Conservation (phyloP, 2,329 filamentous ascomycete species). For the Neodidymelliopsis sp. region DNA sequence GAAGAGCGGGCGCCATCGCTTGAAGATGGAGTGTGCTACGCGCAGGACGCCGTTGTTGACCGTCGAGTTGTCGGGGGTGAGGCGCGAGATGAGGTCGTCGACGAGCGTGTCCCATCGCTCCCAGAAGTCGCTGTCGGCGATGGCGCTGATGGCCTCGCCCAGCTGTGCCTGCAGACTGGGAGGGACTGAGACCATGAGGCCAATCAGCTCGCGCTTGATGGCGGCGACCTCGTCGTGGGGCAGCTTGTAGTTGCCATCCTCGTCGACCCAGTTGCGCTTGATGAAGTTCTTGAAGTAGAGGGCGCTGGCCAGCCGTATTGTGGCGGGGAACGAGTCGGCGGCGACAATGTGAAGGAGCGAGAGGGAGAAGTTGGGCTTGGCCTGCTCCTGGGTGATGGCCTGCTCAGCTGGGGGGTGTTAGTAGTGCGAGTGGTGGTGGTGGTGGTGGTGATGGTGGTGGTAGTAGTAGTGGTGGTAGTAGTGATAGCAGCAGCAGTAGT, state of each 20-base stretch:
- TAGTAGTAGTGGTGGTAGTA: neutral
- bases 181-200: conserved; percentile 93
- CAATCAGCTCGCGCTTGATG: conserved; percentile 95
- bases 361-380: conserved; percentile 86
- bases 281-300: conserved; percentile 99
- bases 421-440: conserved; percentile 6
- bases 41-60: conserved; percentile 94
- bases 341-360: conserved; percentile 87
- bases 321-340: conserved; percentile 72
- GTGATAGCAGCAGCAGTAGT: no score
- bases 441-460: conserved; percentile 1
- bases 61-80: conserved; percentile 81
- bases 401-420: conserved; percentile 71
- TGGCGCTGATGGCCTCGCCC: conserved; percentile 94
- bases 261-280: conserved; percentile 91
- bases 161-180: conserved; percentile 89
- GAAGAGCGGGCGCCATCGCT: conserved; percentile 92
- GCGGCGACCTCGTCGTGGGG: conserved; percentile 80
- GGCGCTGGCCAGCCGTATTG: conserved; percentile 84
- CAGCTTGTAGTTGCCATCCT: conserved; percentile 92
- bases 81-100: conserved; percentile 85
- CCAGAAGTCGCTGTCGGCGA: conserved; percentile 98
- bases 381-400: conserved; percentile 78
- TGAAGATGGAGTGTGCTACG: conserved; percentile 98
- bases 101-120: conserved; percentile 95